Percentiles rank a stretch among this genome's conserved stretches.
Conservation (phyloP, 176 grass and related monocot species). For the Rhynchospora breviuscula region DNA sequence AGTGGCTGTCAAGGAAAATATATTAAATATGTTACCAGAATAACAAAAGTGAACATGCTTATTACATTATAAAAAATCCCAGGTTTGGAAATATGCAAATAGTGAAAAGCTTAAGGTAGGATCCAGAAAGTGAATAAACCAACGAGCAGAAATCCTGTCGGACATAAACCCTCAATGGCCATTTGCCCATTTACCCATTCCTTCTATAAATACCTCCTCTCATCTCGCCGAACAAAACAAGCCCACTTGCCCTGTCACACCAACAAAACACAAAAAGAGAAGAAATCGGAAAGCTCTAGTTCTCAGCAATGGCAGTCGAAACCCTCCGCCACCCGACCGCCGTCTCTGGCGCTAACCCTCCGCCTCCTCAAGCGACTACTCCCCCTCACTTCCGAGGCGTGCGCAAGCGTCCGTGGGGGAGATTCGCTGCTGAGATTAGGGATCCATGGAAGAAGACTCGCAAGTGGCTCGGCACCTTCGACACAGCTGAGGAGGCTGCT, state of each 20-base stretch:
- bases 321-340: neutral
- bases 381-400: slow-evolving; percentile 59
- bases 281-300: neutral
- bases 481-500: slow-evolving; percentile 83
- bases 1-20: no score
- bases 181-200: neutral
- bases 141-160: neutral
- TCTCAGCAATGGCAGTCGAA: neutral
- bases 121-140: neutral
- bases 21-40: neutral
- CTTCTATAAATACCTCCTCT: neutral
- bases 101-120: neutral
- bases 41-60: neutral
- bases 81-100: neutral
- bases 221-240: neutral
- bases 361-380: neutral
- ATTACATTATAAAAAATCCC: neutral
- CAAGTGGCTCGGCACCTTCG: slow-evolving; percentile 83
- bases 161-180: neutral
- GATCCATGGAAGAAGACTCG: slow-evolving; percentile 81
- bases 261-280: neutral
- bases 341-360: slow-evolving; percentile 11
- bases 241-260: neutral
- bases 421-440: slow-evolving; percentile 78
- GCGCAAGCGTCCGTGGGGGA: slow-evolving; percentile 76